These are phyloP conservation scores for Sclerotiophoma versabilis DNA, from an alignment of 2,329 filamentous ascomycete genomes.

Conservation along the genomic window DNA sequence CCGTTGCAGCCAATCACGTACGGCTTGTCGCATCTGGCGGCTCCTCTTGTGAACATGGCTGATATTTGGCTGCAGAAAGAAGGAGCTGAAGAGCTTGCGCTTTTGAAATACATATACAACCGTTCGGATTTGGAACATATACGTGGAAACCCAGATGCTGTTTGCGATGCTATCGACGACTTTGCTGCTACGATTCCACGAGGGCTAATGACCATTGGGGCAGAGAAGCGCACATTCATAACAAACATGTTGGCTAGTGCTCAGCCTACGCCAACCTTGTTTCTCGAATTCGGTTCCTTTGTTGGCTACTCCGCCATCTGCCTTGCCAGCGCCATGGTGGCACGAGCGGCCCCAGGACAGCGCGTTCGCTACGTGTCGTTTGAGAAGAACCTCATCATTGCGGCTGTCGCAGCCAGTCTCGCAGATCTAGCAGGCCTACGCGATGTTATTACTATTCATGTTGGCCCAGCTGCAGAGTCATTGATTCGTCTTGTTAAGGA, in stretches of 20 bases:
- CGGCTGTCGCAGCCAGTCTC: background rate
- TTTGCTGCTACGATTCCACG: background rate
- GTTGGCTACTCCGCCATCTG: background rate
- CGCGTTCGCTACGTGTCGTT: background rate
- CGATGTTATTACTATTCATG: background rate
- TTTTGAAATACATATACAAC: background rate
- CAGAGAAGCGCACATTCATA: background rate
- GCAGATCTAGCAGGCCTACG: background rate
- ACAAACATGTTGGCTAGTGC: background rate
- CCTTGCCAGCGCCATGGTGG: background rate
- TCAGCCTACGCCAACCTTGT: background rate
- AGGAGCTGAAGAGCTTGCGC: background rate
- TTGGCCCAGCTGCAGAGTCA: background rate
- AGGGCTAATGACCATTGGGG: background rate
- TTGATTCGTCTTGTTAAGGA: background rate
- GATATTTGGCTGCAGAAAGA: background rate
- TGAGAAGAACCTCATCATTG: background rate
- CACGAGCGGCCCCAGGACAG: background rate
- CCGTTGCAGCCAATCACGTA: background rate
- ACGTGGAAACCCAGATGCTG: background rate
- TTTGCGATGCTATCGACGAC: background rate
- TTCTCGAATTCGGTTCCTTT: background rate
- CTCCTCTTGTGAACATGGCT: background rate
- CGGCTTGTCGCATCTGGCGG: background rate
- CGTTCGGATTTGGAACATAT: background rate